Evolutionary conservation across 225 moss, liverwort and hornwort species (phyloP).

Genomic region (Marchantia paleacea): DNA sequence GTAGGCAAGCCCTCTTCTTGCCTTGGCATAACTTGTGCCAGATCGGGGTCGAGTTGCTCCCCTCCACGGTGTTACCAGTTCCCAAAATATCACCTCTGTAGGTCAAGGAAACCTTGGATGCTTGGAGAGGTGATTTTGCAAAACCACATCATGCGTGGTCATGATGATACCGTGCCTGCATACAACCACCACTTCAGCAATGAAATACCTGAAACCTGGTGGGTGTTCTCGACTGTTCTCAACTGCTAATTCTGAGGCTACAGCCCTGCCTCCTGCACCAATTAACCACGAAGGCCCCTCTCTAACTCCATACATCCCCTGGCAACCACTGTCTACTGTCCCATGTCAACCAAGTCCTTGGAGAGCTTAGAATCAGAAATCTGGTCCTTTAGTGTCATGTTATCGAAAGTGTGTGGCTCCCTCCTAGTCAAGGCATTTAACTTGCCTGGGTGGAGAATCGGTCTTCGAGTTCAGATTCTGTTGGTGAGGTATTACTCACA

Average conservation of each 20-base stretch:
- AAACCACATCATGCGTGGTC: constrained; percentile 1
- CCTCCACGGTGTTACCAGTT: not conserved
- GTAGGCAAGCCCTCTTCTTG: constrained; percentile 11
- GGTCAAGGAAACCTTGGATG: constrained; percentile 11
- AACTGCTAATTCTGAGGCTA: not conserved
- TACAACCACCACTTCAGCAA: constrained; percentile 8
- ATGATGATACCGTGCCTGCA: constrained; percentile 12
- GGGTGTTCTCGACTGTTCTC: not conserved
- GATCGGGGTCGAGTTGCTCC: not conserved
- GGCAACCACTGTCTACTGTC: constrained; percentile 2
- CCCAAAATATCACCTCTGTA: not conserved
- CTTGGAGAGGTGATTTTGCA: constrained; percentile 10
- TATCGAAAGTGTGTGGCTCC: constrained; percentile 1
- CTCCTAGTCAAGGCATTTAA: not conserved
- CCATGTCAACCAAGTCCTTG: not conserved
- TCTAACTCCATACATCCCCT: not conserved
- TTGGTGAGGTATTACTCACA: not conserved
- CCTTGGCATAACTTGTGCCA: constrained; percentile 5
- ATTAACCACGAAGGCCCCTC: not conserved
- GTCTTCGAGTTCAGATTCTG: constrained; percentile 2
- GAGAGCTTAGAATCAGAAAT: not conserved
- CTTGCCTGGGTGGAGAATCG: constrained; percentile 8
- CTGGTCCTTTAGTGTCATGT: not conserved
- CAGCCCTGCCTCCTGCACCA: not conserved
- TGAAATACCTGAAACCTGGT: not conserved